Evolutionary conservation across 768 basidiomycete species (phyloP), one percentile per base, ranked within the genome.

Genomic region (Hericium erinaceus): DNA sequence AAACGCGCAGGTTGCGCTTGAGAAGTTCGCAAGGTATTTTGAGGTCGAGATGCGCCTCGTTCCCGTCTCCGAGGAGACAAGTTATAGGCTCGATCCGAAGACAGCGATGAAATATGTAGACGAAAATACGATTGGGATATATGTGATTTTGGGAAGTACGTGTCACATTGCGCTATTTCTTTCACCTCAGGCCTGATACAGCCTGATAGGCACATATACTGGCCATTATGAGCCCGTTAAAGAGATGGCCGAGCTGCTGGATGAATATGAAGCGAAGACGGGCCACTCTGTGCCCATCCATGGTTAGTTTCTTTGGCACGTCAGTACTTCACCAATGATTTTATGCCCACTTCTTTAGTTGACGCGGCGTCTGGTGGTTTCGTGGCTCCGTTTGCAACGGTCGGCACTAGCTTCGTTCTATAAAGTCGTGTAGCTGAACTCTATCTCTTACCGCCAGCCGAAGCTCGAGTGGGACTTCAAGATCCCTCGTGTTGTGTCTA

Each of bases 201-300:
- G 24, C 2, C 6, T 26, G 70, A 20, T 11, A 46, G 44, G 44
- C 39, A 80, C 76, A 22, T 78, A 76, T 61, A 81, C 80, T 4
- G 80, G 77, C n/a, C 75, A 75, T 62, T 82, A 77, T 64, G 94
- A 95, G 65, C 83, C 87, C 15, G 93, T 97, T 39, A 81, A 89
- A 67, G 89, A 86, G 67, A 89, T 97, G 83, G 76, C 87, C 1
- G 82, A 84, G 44, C 76, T 89, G 11, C 74, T 92, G 69, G 76
- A 77, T 73, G 76, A 72, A 57, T 84, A 81, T 64, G 77, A 85
- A 67, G 67, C 50, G 20, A 64, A 70, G 59, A 78, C 75, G 0
- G 78, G 77, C 16, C 64, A 67, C 60, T 69, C 66, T 52, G 72
- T 78, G 37, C 75, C 79, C 22, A 75, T 79, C 59, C 77, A 77